phyloP scores from a whole-genome alignment of 257 asterid genomes.

The Knoxia roxburghii region DNA sequence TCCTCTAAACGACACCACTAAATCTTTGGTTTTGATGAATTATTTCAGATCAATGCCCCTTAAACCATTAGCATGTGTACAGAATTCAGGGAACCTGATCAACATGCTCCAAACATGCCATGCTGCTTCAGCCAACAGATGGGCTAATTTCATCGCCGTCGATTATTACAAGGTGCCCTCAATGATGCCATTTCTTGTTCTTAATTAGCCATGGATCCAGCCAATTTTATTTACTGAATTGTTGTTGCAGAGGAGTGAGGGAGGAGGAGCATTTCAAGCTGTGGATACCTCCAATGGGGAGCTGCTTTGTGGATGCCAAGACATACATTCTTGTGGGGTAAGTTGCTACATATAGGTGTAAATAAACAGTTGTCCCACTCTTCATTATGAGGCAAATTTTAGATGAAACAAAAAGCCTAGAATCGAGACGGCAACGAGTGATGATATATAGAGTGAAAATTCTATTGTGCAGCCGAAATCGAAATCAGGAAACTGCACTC shows the following conservation, averaged over 20 bases:
- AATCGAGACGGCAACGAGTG: too few relatives aligned
- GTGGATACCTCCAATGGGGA: slow-evolving; percentile 61
- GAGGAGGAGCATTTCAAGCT: slow-evolving; percentile 73
- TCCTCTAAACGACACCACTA: slow-evolving; percentile 46
- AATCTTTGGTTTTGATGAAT: slow-evolving; percentile 61
- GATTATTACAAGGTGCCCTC: slow-evolving; percentile 65
- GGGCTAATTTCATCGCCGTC: slow-evolving; percentile 80
- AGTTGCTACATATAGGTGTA: slow-evolving; percentile 17
- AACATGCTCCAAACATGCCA: slow-evolving; percentile 60
- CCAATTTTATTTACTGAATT: neutral
- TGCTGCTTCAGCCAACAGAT: slow-evolving; percentile 51
- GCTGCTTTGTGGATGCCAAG: slow-evolving; percentile 60
- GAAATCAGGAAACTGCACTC: neutral
- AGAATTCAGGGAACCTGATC: slow-evolving; percentile 52
- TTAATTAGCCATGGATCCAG: too few relatives aligned
- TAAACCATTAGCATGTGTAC: slow-evolving; percentile 50
- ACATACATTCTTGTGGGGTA: slow-evolving; percentile 57
- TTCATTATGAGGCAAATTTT: too few relatives aligned
- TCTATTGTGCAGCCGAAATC: slow-evolving; percentile 17
- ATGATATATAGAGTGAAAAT: too few relatives aligned
- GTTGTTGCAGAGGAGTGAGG: slow-evolving; percentile 59
- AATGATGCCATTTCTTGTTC: too few relatives aligned
- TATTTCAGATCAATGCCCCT: slow-evolving; percentile 56
- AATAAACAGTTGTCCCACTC: too few relatives aligned
- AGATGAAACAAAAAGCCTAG: too few relatives aligned